Base-by-base conservation (phyloP, 2,329 filamentous ascomycete genomes). In the Trichoderma hamatum region DNA sequence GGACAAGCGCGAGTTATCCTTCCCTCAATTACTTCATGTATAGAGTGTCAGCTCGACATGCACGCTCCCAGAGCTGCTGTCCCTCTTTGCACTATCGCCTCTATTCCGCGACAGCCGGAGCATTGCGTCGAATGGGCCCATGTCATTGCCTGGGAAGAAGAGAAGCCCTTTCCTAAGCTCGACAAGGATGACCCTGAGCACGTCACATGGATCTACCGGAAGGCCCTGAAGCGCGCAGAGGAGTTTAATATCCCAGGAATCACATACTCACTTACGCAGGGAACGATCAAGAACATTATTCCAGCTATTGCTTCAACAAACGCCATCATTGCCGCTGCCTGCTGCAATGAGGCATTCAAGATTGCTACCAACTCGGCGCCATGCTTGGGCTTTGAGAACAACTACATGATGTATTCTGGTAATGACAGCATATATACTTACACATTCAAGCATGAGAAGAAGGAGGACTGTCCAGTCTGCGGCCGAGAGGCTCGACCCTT, bases 341-440 rank as follows among this genome's bases (percentile, higher is more conserved):
- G 95, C 80, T 98, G 96, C 80, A 98, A 97, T 73, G 96, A 99
- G 80, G 95, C 94, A 1, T 89, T 98, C 82, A 99, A 99, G 82
- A 92, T 99, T 71, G 92, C 91, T 52, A 97, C 93, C 16, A 89
- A 86, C 60, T 88, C 90, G 46, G 96, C 95, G 36, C 93, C 95
- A 0, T 90, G 89, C 72, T 84, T 99, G 19, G 92, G 91, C 14
- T 84, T 88, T 72, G 89, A 91, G 55, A 91, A 91, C 68, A 97
- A 97, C 79, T 99, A 99, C 82, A 98, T 98, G 94, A 97, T 97
- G 92, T 99, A 99, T 80, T 97, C 93, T 14, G 96, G 96, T 58
- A 94, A 98, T 76, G 95, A 97, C 76, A 88, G 92, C 73, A 91
- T 99, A 73, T 99, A 99, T 83, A 99, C 96, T 0, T 97, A 97